A percentile compares a stretch with the other conserved stretches of the same genome.
Evolutionary conservation across 1,139 yeast species (phyloP).

Genomic region (Candida sanyaensis): DNA sequence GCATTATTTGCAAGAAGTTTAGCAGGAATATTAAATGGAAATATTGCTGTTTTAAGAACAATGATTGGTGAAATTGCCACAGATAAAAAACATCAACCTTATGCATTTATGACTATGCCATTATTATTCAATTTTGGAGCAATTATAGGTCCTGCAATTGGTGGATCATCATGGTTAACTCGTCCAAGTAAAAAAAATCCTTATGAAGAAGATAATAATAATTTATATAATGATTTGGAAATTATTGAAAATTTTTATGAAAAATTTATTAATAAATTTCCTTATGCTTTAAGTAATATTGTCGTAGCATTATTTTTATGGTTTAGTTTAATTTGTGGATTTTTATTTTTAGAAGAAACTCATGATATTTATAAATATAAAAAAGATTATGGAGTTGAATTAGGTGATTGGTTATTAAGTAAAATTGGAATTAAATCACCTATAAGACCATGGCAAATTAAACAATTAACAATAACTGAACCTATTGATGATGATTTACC

Average conservation of each 20-base stretch:
- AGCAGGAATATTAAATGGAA: constrained; percentile 62
- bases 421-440: constrained; percentile 34
- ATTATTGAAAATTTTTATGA: constrained; percentile 17
- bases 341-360: constrained; percentile 64
- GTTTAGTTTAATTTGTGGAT: constrained; percentile 39
- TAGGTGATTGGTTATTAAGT: constrained; percentile 49
- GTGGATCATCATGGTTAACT: constrained; percentile 46
- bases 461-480: neutral
- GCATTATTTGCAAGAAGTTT: constrained; percentile 54
- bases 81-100: constrained; percentile 58
- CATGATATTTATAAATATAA: constrained; percentile 43
- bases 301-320: constrained; percentile 49
- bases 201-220: constrained; percentile 8
- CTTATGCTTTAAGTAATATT: constrained; percentile 63
- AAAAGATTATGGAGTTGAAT: constrained; percentile 52
- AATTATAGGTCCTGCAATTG: constrained; percentile 44
- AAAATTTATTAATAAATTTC: constrained; percentile 41
- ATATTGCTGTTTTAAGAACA: constrained; percentile 62
- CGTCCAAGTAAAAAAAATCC: constrained; percentile 20
- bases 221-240: neutral
- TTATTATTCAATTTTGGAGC: constrained; percentile 59
- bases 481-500: constrained; percentile 17
- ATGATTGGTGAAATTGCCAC: constrained; percentile 60
- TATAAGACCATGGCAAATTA: constrained; percentile 33
- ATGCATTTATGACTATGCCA: constrained; percentile 63